These are phyloP conservation scores for Euphrasia arctica DNA, from an alignment of 305 asterid genomes.

Conservation along the genomic window DNA sequence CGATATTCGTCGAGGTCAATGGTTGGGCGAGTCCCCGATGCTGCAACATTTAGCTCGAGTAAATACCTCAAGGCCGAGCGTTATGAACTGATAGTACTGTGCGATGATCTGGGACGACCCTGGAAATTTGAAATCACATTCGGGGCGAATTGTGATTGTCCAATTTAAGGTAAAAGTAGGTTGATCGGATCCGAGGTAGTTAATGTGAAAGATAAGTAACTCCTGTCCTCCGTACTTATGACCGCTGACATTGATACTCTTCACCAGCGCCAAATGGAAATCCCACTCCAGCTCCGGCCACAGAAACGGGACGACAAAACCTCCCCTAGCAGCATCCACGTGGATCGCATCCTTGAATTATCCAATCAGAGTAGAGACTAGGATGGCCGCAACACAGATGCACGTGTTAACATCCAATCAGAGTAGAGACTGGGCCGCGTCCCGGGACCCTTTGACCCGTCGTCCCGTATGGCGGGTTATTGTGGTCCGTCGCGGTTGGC, in stretches of 20 bases:
- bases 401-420: no score
- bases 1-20: no score
- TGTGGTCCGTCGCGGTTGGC: no score
- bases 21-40: no score
- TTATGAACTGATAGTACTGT: constrained; percentile 67
- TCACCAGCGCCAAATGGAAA: constrained; percentile 59
- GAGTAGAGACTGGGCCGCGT: no score
- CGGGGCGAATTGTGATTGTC: no score
- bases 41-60: neutral
- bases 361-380: no score
- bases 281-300: constrained; percentile 68
- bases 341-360: constrained; percentile 32
- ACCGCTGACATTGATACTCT: constrained; percentile 61
- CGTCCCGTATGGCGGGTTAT: no score
- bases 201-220: constrained; percentile 60
- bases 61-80: constrained; percentile 68
- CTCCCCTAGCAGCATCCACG: constrained; percentile 78
- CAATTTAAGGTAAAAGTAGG: constrained; percentile 61
- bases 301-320: constrained; percentile 60
- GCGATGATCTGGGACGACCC: constrained; percentile 63
- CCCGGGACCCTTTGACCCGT: no score
- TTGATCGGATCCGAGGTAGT: constrained; percentile 70
- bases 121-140: constrained; percentile 24
- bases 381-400: no score
- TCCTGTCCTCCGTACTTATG: constrained; percentile 55